Evolutionary conservation across 176 grass and related monocot genomes (phyloP).

Genomic region (Triticum aestivum): DNA sequence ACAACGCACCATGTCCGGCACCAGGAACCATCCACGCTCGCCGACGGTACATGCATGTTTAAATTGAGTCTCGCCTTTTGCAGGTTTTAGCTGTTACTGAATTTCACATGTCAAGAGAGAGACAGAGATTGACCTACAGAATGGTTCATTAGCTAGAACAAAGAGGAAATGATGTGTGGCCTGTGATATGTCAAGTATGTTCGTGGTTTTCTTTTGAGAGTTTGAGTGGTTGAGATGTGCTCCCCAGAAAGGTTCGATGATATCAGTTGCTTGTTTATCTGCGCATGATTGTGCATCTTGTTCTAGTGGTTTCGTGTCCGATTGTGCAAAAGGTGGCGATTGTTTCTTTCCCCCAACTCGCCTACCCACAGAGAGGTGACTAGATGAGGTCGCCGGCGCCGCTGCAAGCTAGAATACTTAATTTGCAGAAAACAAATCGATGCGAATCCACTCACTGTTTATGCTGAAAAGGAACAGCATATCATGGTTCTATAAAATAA

Average conservation of each 20-base stretch:
- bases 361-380: not conserved
- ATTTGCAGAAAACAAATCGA: constrained; percentile 17
- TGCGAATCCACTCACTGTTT: not conserved
- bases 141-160: not conserved
- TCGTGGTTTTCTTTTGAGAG: not conserved
- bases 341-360: constrained; percentile 27
- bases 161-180: not conserved
- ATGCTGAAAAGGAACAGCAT: not conserved
- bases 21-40: no score
- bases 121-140: not conserved
- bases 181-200: not conserved
- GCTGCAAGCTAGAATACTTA: constrained; percentile 18
- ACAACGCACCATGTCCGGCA: no score
- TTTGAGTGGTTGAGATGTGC: not conserved
- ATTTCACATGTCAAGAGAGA: not conserved
- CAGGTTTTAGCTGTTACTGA: not conserved
- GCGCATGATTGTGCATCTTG: not conserved
- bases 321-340: constrained; percentile 23
- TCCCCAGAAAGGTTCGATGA: not conserved
- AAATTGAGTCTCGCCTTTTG: not conserved
- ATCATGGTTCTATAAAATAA: no score
- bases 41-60: no score
- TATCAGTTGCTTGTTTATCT: not conserved
- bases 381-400: not conserved
- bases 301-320: constrained; percentile 44